A percentile compares a stretch with the other conserved stretches of the same genome.
These are phyloP conservation scores for Sideroxylon spinosum DNA, from an alignment of 179 eudicot genomes.

Conservation along the genomic window DNA sequence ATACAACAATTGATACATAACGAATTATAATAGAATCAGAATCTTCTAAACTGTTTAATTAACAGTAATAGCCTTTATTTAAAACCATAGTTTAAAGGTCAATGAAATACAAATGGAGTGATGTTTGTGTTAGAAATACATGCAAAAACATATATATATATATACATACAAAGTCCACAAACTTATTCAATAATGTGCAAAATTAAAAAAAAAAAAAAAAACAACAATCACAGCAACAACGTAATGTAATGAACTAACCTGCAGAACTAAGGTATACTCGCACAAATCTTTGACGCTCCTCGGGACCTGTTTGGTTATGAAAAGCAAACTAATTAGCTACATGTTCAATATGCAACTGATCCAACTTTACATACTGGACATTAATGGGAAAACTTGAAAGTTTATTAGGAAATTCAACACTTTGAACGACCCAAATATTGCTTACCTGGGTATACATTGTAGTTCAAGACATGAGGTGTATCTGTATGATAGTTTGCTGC, in stretches of 20 bases:
- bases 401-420: neutral
- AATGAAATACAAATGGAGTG: neutral
- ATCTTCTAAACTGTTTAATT: no score
- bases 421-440: neutral
- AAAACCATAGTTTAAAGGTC: neutral
- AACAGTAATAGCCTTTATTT: no score
- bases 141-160: no score
- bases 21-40: no score
- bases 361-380: neutral
- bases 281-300: no score
- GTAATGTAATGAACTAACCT: no score
- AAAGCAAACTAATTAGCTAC: neutral
- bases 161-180: neutral
- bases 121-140: no score
- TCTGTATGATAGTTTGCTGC: conserved; percentile 73
- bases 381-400: neutral
- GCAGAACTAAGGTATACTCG: no score
- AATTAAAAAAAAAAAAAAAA: no score
- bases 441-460: conserved; percentile 60
- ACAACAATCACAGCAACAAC: no score
- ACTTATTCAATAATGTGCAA: neutral
- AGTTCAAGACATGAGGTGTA: conserved; percentile 64
- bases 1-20: no score
- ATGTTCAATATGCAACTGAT: no score
- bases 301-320: neutral